phyloP scores from a whole-genome alignment of 164 flowering plant genomes.

The Platanus orientalis region DNA sequence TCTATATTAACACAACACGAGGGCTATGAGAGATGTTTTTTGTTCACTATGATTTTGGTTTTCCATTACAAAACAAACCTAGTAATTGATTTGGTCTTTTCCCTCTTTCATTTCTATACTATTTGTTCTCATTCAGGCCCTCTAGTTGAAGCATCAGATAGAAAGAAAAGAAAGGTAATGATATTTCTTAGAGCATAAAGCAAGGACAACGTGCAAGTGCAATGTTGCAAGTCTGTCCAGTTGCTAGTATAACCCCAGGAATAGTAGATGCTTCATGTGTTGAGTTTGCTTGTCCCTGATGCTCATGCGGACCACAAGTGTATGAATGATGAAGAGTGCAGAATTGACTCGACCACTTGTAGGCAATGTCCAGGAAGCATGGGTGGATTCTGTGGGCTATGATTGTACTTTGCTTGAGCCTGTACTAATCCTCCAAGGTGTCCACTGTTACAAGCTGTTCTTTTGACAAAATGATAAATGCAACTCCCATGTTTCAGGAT shows the following conservation, averaged over 20 bases:
- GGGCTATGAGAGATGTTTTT: no score
- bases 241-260: slow-evolving; percentile 17
- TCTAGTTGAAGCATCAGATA: neutral
- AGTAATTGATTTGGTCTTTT: neutral
- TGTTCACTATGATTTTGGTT: neutral
- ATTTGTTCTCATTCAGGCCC: neutral
- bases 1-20: no score
- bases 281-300: slow-evolving; percentile 82
- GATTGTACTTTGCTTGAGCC: slow-evolving; percentile 35
- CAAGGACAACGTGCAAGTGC: slow-evolving; percentile 53
- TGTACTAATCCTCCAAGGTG: neutral
- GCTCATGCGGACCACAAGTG: slow-evolving; percentile 60
- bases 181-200: slow-evolving; percentile 25
- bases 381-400: slow-evolving; percentile 87
- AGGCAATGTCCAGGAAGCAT: slow-evolving; percentile 80
- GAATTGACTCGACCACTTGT: slow-evolving; percentile 71
- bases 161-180: neutral
- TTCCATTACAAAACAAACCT: neutral
- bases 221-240: slow-evolving; percentile 83
- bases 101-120: neutral
- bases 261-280: slow-evolving; percentile 18
- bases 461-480: slow-evolving; percentile 12
- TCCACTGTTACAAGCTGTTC: slow-evolving; percentile 3
- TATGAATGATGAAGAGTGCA: slow-evolving; percentile 69
- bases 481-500: neutral